Evolutionary conservation across 495 filamentous ascomycete species (phyloP).

Genomic region (Neurospora intermedia): DNA sequence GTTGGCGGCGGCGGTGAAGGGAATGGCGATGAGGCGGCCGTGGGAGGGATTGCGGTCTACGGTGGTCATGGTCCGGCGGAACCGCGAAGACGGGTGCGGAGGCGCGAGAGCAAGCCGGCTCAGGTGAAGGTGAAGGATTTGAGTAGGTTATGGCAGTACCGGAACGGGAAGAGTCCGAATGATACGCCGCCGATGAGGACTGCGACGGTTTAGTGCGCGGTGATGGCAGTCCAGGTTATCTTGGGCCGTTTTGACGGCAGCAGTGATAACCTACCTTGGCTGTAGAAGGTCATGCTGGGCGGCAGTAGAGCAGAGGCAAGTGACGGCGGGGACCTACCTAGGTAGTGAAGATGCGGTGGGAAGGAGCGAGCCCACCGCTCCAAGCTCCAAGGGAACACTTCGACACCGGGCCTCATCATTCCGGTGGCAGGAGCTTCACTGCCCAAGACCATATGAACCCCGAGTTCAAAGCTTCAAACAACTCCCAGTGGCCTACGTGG

Average conservation of each 20-base stretch:
- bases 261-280: neutral
- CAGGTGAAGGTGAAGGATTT: constrained; percentile 51
- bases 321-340: neutral
- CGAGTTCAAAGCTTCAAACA: neutral
- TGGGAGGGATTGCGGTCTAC: constrained; percentile 25
- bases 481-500: neutral
- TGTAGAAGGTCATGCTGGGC: neutral
- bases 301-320: neutral
- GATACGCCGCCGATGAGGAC: constrained; percentile 19
- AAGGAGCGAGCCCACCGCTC: neutral
- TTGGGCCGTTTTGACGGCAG: neutral
- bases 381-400: neutral
- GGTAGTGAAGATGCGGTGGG: neutral
- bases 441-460: neutral
- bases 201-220: constrained; percentile 8
- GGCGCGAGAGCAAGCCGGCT: constrained; percentile 10
- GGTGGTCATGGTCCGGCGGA: constrained; percentile 13
- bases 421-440: neutral
- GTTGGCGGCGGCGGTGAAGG: constrained; percentile 6
- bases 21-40: constrained; percentile 5
- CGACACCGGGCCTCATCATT: neutral
- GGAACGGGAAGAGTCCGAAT: constrained; percentile 52
- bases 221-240: neutral
- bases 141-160: constrained; percentile 64
- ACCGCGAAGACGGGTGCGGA: constrained; percentile 4